Percentiles rank a stretch among this genome's conserved stretches.
phyloP scores from a whole-genome alignment of 306 rosid species.

The Cucumis melo region DNA sequence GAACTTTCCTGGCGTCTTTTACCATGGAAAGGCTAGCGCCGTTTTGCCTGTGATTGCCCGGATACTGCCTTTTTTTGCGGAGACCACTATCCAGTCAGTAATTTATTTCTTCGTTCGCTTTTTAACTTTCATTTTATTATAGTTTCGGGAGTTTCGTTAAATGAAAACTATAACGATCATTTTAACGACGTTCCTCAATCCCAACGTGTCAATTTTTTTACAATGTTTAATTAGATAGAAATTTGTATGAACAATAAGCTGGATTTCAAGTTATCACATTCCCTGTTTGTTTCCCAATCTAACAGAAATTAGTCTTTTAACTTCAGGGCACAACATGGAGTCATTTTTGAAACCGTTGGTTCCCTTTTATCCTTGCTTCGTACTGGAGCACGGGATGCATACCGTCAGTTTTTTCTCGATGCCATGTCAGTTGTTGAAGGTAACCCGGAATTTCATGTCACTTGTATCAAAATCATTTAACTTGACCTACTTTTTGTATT shows the following conservation, averaged over 20 bases:
- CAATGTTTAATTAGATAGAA: background rate
- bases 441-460: constrained; percentile 4
- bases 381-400: constrained; percentile 50
- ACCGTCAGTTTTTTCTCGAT: constrained; percentile 55
- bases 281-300: background rate
- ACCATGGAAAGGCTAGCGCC: constrained; percentile 46
- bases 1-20: constrained; percentile 71
- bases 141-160: background rate
- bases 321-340: constrained; percentile 57
- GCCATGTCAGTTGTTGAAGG: constrained; percentile 65
- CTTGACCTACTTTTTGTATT: background rate
- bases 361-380: constrained; percentile 75
- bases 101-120: background rate
- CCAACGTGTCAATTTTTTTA: background rate
- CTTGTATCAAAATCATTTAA: background rate
- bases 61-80: constrained; percentile 64
- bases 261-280: background rate
- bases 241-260: background rate
- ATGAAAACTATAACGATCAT: background rate
- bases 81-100: constrained; percentile 46
- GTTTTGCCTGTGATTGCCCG: constrained; percentile 54
- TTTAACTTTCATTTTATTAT: background rate
- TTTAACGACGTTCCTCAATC: background rate
- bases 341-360: constrained; percentile 57
- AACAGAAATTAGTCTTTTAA: background rate